Base-by-base conservation (phyloP, 2,329 filamentous ascomycete genomes). In the Fusarium chaquense region DNA sequence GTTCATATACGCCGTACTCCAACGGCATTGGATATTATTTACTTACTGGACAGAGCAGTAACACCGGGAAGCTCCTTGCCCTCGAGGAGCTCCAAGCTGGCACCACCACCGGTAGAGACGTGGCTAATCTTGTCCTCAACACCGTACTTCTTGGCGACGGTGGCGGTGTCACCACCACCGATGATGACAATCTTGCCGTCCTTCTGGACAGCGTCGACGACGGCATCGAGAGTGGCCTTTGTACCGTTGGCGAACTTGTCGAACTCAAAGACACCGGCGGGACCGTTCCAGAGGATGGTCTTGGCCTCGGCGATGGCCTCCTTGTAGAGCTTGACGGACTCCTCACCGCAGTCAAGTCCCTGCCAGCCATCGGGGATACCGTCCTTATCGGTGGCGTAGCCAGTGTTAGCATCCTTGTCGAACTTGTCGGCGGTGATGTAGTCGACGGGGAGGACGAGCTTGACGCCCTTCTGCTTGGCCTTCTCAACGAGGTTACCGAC, bases 211-310 rank as follows among this genome's bases (percentile, higher is more conserved):
- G 92, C 96, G 26, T 87, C 86, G 56, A 98, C 94, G 56, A 91
- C 94, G 60, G 93, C 93, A 78, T 98, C 93, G 74, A 99, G 90
- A 51, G 93, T 97, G 67, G 89, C 87, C 89, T 97, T 97, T 78
- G 96, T 99, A 76, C 93, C 96, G 69, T 86, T 90, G 78, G 94
- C 93, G 81, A 99, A 99, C 79, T 92, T 91, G 67, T 98, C 93
- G 78, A 98, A 92, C 88, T 99, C 96, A 77, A 99, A 99, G 75
- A 99, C 96, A 81, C 96, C 96, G 18, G 95, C 90, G 58, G 96
- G 96, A 59, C 96, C 96, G 86, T 99, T 99, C 96, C 96, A 99
- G 70, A 99, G 92, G 81, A 99, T 98, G 60, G 96, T 99, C 88
- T 98, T 90, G 72, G 95, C 89, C 77, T 95, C 90, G 72, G 87